A percentile compares a stretch with the other conserved stretches of the same genome.
Conservation (phyloP, 768 basidiomycete genomes). For the Suillus variegatus region DNA sequence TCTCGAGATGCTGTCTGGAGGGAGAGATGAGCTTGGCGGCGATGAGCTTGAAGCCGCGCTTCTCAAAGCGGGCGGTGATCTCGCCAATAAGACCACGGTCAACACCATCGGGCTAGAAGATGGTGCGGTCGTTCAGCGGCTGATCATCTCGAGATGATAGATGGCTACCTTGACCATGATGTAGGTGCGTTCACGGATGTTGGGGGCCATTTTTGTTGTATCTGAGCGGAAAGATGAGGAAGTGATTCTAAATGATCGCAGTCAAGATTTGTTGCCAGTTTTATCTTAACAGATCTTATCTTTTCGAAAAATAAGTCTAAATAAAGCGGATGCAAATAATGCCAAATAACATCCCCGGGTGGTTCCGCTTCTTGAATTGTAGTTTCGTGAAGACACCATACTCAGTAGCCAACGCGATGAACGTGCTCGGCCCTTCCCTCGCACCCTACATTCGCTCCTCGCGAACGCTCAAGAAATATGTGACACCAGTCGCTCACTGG, state of each 20-base stretch:
- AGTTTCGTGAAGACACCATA: slow-evolving; percentile 26
- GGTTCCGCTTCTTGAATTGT: slow-evolving; percentile 17
- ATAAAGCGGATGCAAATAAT: slow-evolving; percentile 39
- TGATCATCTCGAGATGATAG: neutral
- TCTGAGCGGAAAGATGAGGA: slow-evolving; percentile 27
- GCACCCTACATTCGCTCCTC: slow-evolving; percentile 75
- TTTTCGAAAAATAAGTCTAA: slow-evolving; percentile 21
- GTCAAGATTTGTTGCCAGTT: slow-evolving; percentile 23
- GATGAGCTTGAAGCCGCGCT: slow-evolving; percentile 96
- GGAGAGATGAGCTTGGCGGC: slow-evolving; percentile 91
- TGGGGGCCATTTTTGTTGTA: slow-evolving; percentile 45
- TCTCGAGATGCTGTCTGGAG: slow-evolving; percentile 82
- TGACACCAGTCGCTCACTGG: slow-evolving; percentile 81
- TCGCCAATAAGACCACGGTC: slow-evolving; percentile 94
- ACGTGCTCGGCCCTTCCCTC: slow-evolving; percentile 68
- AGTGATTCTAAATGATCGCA: slow-evolving; percentile 13
- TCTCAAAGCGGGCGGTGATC: slow-evolving; percentile 96
- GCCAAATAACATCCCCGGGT: slow-evolving; percentile 39
- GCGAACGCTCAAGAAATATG: slow-evolving; percentile 61
- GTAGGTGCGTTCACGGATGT: slow-evolving; percentile 83
- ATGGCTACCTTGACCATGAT: slow-evolving; percentile 95
- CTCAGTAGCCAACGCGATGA: slow-evolving; percentile 32
- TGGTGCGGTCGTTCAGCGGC: neutral
- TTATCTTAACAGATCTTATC: slow-evolving; percentile 38
- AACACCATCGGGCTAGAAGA: slow-evolving; percentile 91